Conservation (phyloP, 2,329 filamentous ascomycete species). For the Pleomassaria siparia region DNA sequence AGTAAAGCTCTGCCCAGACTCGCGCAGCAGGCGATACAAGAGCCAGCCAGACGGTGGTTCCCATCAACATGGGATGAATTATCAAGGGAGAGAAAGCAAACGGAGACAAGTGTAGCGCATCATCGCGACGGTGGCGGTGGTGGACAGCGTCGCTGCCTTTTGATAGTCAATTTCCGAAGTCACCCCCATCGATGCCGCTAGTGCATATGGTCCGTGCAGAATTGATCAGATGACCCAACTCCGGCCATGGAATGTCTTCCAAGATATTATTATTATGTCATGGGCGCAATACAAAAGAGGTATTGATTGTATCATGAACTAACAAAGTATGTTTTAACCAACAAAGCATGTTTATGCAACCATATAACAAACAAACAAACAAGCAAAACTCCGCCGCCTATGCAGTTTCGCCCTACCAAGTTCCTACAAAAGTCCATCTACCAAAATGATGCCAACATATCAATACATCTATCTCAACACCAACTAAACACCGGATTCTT, state of each 20-base stretch:
- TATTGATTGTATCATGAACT: too few species aligned
- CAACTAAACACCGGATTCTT: slow-evolving; percentile 96
- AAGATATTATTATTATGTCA: too few species aligned
- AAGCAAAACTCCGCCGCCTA: slow-evolving; percentile 5
- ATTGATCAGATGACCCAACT: slow-evolving; percentile 3
- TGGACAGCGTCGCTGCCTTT: slow-evolving; percentile 1
- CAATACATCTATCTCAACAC: slow-evolving; percentile 61
- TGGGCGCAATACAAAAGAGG: too few species aligned
- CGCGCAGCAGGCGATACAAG: neutral
- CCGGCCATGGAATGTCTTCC: too few species aligned
- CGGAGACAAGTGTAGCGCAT: neutral
- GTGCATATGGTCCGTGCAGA: neutral
- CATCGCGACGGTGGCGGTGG: neutral
- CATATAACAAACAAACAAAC: neutral
- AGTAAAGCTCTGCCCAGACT: neutral
- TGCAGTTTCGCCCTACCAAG: slow-evolving; percentile 12
- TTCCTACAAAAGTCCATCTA: neutral
- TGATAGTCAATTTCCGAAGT: neutral
- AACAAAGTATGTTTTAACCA: neutral
- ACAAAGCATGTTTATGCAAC: neutral
- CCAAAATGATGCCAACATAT: slow-evolving; percentile 6
- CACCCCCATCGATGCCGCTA: neutral
- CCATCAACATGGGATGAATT: neutral
- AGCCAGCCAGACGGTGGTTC: neutral
- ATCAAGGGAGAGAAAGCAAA: neutral